Evolutionary conservation across 2,329 filamentous ascomycete species (phyloP), one percentile per base, ranked within the genome.

Genomic region (Colletotrichum sansevieriae): DNA sequence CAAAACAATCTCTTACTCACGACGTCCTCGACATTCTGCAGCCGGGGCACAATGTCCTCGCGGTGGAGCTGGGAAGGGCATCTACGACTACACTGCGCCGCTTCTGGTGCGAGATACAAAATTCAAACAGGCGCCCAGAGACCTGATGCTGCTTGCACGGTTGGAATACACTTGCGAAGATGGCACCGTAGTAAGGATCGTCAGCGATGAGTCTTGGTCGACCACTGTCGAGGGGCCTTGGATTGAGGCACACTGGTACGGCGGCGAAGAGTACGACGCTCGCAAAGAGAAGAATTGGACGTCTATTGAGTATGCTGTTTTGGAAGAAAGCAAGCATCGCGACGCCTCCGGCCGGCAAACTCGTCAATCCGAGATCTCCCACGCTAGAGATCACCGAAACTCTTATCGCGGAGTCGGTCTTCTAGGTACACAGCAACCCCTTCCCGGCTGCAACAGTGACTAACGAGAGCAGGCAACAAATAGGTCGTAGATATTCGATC

Each of bases 1-100:
- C 51, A 68, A 65, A 46, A 72, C 68, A 3, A n/a, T 66, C 10
- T 56, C 65, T 18, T 72, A 69, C 15, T 66, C 68, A 71, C 44
- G 65, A 71, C 20, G 61, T 62, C 37, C 60, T 58, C 20, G 54
- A 46, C 7, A 39, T 33, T 3, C 61, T 72, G 4, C 41, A 33
- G 11, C 55, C 52, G 7, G 71, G 71, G 5, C 18, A 33, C 20
- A 71, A 71, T 7, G 55, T 71, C 1, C 64, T 71, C 10, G 68
- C 59, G 4, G 51, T 68, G 13, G 68, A 57, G 1, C 59, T 68
- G 13, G 68, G 20, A 71, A 68, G 7, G 70, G 70, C 7, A 68
- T 59, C 1, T 70, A 71, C 35, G 56, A 70, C 37, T 51, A 55
- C 22, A 62, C 63, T 5, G 44, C 49, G 52, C 70, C 68, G 4